Evolutionary conservation across 352 stramenopile genomes (phyloP), one percentile per base, ranked within the genome.

Genomic region (Phytophthora niederhauseri): DNA sequence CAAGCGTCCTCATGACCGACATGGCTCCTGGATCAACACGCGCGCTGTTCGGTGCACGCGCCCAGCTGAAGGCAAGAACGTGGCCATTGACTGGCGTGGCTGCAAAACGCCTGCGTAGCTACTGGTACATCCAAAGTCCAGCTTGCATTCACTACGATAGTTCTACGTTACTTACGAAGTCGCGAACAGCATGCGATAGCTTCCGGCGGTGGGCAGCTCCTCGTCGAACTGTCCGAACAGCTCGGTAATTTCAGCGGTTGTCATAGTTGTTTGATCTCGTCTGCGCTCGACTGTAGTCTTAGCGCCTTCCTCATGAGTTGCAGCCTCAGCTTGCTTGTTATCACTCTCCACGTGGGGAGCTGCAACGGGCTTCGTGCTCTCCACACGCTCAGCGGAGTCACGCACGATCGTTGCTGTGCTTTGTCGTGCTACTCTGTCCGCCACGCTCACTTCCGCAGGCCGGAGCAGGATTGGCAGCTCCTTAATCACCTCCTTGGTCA

Each of bases 111-210:
- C 12, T 9, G 34, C 9, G 15, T 41, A 17, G 34, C 34, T 17
- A 41, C n/a, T n/a, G n/a, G n/a, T n/a, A n/a, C 12, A 15, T 26
- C 22, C 22, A 26, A 41, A 41, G 11, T 5, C 9, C 34, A 41
- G 9, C 34, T 41, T 41, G 34, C 34, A 41, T 41, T 41, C 3
- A 41, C 1, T 12, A 34, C 11, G 7, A 34, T 12, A 36, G 2
- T 36, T 36, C 30, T 31, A 31, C 36, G 36, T 6, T 6, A 8
- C 2, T 41, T 41, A 41, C 17, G 12, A 9, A 41, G 34, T 41
- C 38, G 73, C 66, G 67, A 80, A 70, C 58, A 80, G 60, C 20
- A 80, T 14, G 6, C 65, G 52, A 38, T 77, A 80, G 57, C 61
- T 80, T 50, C 64, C 14, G 20, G 69, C 61, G 31, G 73, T 75